Evolutionary conservation across 169 alveolate genomes (phyloP).

Genomic region (Cyclospora cayetanensis): DNA sequence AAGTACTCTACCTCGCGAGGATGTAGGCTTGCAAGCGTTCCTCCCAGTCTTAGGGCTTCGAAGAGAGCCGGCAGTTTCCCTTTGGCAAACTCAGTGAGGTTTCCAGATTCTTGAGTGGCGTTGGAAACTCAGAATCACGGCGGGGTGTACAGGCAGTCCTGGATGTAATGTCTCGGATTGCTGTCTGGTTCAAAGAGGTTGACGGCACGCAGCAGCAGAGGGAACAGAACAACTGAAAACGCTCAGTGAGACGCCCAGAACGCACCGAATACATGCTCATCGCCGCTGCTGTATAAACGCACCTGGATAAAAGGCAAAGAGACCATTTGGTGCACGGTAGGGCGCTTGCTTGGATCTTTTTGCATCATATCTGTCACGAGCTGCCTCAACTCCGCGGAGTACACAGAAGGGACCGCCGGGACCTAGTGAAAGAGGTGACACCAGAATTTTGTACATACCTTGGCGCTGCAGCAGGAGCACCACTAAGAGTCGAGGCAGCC

Average conservation of each 20-base stretch:
- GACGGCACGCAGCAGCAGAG: not conserved
- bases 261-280: no score
- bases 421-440: not conserved
- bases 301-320: constrained; percentile 24
- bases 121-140: no score
- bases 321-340: constrained; percentile 68
- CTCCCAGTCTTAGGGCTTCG: no score
- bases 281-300: not conserved
- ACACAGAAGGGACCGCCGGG: constrained; percentile 67
- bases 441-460: no score
- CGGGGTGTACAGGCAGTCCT: not conserved
- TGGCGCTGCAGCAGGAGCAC: no score
- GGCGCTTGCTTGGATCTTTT: constrained; percentile 67
- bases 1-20: no score
- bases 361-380: constrained; percentile 59
- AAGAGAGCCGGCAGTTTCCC: no score
- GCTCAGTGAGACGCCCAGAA: no score
- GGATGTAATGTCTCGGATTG: not conserved
- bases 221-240: not conserved
- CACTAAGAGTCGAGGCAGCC: no score
- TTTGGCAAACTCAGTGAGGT: no score
- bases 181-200: not conserved
- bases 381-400: constrained; percentile 68
- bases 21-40: no score
- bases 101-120: no score